Conservation (phyloP, 495 filamentous ascomycete species). For the Penicillium herquei region DNA sequence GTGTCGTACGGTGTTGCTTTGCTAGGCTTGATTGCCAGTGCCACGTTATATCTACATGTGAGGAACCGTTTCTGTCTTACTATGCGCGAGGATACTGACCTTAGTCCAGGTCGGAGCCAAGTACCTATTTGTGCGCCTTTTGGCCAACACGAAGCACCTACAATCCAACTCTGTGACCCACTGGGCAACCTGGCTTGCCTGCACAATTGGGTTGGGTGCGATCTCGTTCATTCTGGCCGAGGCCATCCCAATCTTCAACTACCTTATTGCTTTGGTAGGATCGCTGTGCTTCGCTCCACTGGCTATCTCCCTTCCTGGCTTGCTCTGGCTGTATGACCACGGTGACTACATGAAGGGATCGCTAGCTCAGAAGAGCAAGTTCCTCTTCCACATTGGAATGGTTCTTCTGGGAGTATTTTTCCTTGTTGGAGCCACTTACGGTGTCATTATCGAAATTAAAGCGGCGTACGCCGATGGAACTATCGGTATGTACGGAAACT, state of each 20-base stretch:
- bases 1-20: slow-evolving; percentile 71
- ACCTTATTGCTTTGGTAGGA: slow-evolving; percentile 52
- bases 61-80: too few relatives aligned
- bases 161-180: slow-evolving; percentile 51
- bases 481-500: too few relatives aligned
- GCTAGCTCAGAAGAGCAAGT: slow-evolving; percentile 2
- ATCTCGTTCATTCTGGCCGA: slow-evolving; percentile 66
- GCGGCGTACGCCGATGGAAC: slow-evolving; percentile 36
- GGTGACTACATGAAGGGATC: slow-evolving; percentile 30
- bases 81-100: too few relatives aligned
- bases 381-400: slow-evolving; percentile 28
- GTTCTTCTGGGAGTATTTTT: slow-evolving; percentile 38
- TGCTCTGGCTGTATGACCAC: slow-evolving; percentile 47
- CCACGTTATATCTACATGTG: slow-evolving; percentile 70
- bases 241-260: slow-evolving; percentile 69
- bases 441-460: slow-evolving; percentile 37
- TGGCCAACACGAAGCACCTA: slow-evolving; percentile 52
- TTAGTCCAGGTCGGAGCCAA: slow-evolving; percentile 57
- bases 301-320: slow-evolving; percentile 41
- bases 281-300: slow-evolving; percentile 38
- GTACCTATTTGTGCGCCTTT: slow-evolving; percentile 64
- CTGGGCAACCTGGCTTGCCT: slow-evolving; percentile 54
- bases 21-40: slow-evolving; percentile 53
- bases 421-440: slow-evolving; percentile 39
- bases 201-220: slow-evolving; percentile 53